Base-by-base conservation (phyloP, 257 asterid genomes). In the Forsythia suspensa region DNA sequence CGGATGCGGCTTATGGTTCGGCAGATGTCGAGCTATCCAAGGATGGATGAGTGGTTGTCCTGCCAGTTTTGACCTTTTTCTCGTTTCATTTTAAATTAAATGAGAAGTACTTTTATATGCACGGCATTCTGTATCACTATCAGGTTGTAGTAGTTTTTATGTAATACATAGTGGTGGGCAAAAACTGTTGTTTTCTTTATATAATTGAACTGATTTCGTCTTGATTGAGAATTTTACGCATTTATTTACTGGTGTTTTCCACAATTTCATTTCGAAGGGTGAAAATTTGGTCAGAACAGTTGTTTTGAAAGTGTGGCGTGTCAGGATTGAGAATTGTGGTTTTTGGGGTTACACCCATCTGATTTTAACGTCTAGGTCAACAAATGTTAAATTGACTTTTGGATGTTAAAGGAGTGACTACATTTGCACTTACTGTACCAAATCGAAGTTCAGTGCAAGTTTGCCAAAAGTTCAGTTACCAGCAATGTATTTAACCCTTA, bases 1-100 rank as follows among this genome's bases (percentile, higher is more conserved):
- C 96, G 4, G 97, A 95, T 69, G 89, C 7, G n/a, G 95, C 98
- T 48, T 91, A 90, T 75, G 3, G 72, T 12, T 36, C 80, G 18
- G 68, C 24, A 18, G 80, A 76, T 39, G 52, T 66, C 57, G 76
- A 36, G 42, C 51, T 51, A 52, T 43, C 38, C 42, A 59, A 70
- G 69, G 70, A 63, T 11, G 40, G 70, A 63, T 63, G 70, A 63
- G 8, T 3, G 15, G 18, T 21, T 21, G 38, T 63, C 8, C 2
- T 59, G 1, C 6, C 24, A 63, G 38, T 63, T 63, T 63, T 61
- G 70, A 29, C 70, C 8, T 24, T 63, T 21, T 63, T 11, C 70
- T 63, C 40, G 3, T 29, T 29, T 11, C 39, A 3, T 20, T n/a
- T 59, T 7, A 8, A 61, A 61, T 20, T 24, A 29, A 9, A 63